Evolutionary conservation across 331 rosid genomes (phyloP), one percentile per base, ranked within the genome.

Genomic region (Ulmus americana): DNA sequence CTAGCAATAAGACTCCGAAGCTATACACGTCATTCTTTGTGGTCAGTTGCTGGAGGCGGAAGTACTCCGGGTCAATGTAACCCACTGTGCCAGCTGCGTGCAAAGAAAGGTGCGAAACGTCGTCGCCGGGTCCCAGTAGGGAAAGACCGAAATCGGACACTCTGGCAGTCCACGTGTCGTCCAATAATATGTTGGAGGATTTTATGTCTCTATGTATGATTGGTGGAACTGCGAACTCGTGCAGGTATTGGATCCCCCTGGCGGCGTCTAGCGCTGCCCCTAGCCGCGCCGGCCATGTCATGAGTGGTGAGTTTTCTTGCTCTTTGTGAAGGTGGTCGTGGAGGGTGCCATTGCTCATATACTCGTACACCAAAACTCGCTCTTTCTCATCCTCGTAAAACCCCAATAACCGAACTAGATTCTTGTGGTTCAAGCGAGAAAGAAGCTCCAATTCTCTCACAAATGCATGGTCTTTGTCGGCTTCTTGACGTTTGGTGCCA

Each of bases 31-130:
- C 97, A 10, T 90, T 92, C 69, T 92, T 92, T 0, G 88, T 57
- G 0, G 95, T 92, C 16, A 92, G 41, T 7, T 76, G 82, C 3
- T 85, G 97, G 54, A 89, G 90, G 15, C 95, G 70, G 1, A 85
- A 92, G 67, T 92, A 92, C 58, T 87, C 98, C 0, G 98, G 98
- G 20, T 92, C 98, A 72, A 92, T 92, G 77, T 92, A 92, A 0
- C 98, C 98, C 1, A 92, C 84, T 0, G 98, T 89, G 1, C 98
- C 97, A 1, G 97, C 98, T 0, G 90, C 98, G 0, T 72, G 73
- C 7, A 87, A 76, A 0, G 95, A 87, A 18, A 85, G 82, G 40
- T 83, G 91, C 0, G 97, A 78, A 7, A 63, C 68, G 4, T 72
- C 90, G 0, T 85, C 95, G 18, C 58, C 84, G 0, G 95, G 97